A percentile compares a stretch with the other conserved stretches of the same genome.
Evolutionary conservation across 2,329 filamentous ascomycete genomes (phyloP).

Genomic region (Aspergillus oerlinghausenensis): DNA sequence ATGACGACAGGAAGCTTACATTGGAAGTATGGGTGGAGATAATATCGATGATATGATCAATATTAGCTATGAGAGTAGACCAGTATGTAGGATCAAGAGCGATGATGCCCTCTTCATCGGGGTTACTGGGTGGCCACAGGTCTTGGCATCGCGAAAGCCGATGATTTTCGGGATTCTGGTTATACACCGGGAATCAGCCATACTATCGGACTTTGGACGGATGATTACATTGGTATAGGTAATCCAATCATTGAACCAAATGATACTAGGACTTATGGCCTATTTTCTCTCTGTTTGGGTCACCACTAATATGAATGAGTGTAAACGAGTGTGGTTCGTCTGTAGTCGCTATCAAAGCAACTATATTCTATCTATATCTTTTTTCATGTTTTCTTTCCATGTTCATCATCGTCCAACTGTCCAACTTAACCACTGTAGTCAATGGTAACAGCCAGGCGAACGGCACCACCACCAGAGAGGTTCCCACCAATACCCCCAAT

Average conservation of each 20-base stretch:
- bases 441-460: slow-evolving; percentile 25
- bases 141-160: not conserved
- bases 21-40: not conserved
- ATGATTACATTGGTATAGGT: not conserved
- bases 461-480: slow-evolving; percentile 13
- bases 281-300: not conserved
- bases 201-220: not conserved
- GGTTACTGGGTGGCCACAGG: not conserved
- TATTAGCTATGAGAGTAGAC: not conserved
- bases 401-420: not conserved
- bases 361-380: not conserved
- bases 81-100: not conserved
- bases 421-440: slow-evolving; percentile 24
- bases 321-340: not conserved
- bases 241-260: not conserved
- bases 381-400: not conserved
- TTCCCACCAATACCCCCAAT: slow-evolving; percentile 34
- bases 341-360: not conserved
- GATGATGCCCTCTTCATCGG: not conserved
- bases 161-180: slow-evolving; percentile 1
- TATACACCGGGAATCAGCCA: not conserved
- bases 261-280: too few relatives aligned
- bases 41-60: not conserved
- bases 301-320: not conserved
- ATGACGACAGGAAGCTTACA: not conserved